These are phyloP conservation scores for Leishmania aethiopica DNA, from an alignment of 208 protist species.

Conservation along the genomic window DNA sequence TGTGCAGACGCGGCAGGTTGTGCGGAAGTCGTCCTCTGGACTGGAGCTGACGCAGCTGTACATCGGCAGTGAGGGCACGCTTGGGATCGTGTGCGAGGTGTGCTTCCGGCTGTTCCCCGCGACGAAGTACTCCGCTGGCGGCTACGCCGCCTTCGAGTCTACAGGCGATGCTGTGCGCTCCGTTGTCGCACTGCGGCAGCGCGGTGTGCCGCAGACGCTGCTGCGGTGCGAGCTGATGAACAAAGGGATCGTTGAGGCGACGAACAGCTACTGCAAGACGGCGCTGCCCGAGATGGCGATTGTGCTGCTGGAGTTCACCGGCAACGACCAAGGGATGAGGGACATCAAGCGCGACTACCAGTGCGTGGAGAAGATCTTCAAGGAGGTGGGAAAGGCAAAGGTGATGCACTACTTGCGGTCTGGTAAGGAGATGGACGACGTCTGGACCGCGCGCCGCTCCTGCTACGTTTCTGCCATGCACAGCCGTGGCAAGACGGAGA, in stretches of 20 bases:
- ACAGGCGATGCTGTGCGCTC: constrained; percentile 48
- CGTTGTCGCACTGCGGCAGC: constrained; percentile 55
- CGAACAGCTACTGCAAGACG: constrained; percentile 61
- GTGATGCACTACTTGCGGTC: constrained; percentile 43
- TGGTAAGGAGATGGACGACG: constrained; percentile 42
- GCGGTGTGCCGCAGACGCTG: constrained; percentile 52
- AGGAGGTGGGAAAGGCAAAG: constrained; percentile 25
- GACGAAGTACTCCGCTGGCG: constrained; percentile 48
- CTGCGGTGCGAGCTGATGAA: constrained; percentile 82
- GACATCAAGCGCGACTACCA: constrained; percentile 70
- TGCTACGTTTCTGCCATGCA: constrained; percentile 33
- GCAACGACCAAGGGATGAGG: constrained; percentile 46
- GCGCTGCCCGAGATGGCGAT: constrained; percentile 47
- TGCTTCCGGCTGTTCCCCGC: constrained; percentile 62
- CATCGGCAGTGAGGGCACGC: constrained; percentile 88
- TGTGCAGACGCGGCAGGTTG: constrained; percentile 65
- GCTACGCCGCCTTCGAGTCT: constrained; percentile 48
- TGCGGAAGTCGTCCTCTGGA: constrained; percentile 87
- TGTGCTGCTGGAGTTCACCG: constrained; percentile 80
- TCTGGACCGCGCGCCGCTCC: constrained; percentile 44
- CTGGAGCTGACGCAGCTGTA: constrained; percentile 92
- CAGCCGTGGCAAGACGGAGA: constrained; percentile 33
- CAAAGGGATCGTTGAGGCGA: constrained; percentile 34
- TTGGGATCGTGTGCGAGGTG: constrained; percentile 86
- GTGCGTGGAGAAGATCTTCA: constrained; percentile 39